Evolutionary conservation across 2,329 filamentous ascomycete species (phyloP).

Genomic region (Intubia oerlemansii): DNA sequence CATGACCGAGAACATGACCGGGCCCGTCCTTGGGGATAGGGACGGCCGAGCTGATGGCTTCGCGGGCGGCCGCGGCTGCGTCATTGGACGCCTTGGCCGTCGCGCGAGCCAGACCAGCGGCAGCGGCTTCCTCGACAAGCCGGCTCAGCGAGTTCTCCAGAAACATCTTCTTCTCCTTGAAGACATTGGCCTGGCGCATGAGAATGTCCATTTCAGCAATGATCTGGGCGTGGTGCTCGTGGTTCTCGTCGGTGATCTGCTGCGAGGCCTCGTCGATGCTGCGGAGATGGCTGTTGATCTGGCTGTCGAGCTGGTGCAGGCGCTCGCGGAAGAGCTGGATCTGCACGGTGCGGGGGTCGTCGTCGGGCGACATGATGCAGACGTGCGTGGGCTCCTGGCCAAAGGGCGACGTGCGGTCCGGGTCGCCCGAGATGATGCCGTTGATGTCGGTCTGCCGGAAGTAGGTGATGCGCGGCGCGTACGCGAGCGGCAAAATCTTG

Average conservation of each 20-base stretch:
- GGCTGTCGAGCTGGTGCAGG: slow-evolving; percentile 54
- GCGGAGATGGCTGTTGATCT: slow-evolving; percentile 54
- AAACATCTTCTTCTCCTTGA: slow-evolving; percentile 36
- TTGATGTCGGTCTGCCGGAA: slow-evolving; percentile 91
- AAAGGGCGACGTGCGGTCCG: slow-evolving; percentile 69
- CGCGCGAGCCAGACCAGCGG: slow-evolving; percentile 6
- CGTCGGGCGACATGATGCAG: slow-evolving; percentile 82
- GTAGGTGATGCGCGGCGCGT: slow-evolving; percentile 87
- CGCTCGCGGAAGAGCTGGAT: slow-evolving; percentile 66
- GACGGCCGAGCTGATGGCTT: too few relatives aligned
- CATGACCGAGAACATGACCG: too few relatives aligned
- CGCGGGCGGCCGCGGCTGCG: background rate
- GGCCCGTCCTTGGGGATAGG: too few relatives aligned
- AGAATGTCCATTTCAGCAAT: slow-evolving; percentile 40
- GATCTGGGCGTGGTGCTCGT: slow-evolving; percentile 21
- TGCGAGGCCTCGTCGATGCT: slow-evolving; percentile 58
- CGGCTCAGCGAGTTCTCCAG: slow-evolving; percentile 35
- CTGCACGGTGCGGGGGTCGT: slow-evolving; percentile 78
- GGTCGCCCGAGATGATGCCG: slow-evolving; percentile 57
- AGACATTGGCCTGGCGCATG: slow-evolving; percentile 29
- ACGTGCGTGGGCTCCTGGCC: slow-evolving; percentile 84
- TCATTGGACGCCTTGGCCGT: slow-evolving; percentile 1
- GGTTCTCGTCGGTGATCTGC: slow-evolving; percentile 26
- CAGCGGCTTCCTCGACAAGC: slow-evolving; percentile 18
- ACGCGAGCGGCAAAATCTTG: slow-evolving; percentile 81